Percentiles rank a stretch among this genome's conserved stretches.
phyloP scores from a whole-genome alignment of 306 rosid genomes.

The Prunus mume region DNA sequence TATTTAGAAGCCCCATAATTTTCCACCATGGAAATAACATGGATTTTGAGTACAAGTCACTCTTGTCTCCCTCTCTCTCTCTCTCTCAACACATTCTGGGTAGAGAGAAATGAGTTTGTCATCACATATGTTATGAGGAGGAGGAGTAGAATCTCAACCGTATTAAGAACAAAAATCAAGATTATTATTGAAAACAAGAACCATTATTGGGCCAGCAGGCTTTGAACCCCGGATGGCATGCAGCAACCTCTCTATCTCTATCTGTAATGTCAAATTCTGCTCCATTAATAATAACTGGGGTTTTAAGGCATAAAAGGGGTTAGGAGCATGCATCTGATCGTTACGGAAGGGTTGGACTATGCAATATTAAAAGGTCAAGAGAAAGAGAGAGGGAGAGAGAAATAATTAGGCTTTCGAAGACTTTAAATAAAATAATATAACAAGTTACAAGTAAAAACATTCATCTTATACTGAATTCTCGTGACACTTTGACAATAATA shows the following conservation, averaged over 20 bases:
- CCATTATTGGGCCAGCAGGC: conserved; percentile 11
- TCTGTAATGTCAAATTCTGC: conserved; percentile 2
- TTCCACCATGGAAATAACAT: neutral
- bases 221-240: conserved; percentile 10
- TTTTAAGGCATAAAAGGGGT: neutral
- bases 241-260: neutral
- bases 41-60: conserved; percentile 12
- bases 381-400: neutral
- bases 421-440: neutral
- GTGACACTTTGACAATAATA: conserved; percentile 7
- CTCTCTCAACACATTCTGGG: neutral
- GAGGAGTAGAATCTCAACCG: conserved; percentile 11
- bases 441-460: neutral
- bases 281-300: neutral
- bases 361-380: conserved; percentile 1
- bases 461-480: conserved; percentile 6
- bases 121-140: neutral
- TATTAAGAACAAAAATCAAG: neutral
- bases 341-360: neutral
- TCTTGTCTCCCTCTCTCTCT: neutral
- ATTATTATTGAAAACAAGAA: neutral
- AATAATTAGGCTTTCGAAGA: neutral
- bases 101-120: neutral
- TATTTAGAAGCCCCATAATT: neutral
- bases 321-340: conserved; percentile 16